Conservation (phyloP, 2,329 filamentous ascomycete genomes). For the Nannizziopsis barbatae region DNA sequence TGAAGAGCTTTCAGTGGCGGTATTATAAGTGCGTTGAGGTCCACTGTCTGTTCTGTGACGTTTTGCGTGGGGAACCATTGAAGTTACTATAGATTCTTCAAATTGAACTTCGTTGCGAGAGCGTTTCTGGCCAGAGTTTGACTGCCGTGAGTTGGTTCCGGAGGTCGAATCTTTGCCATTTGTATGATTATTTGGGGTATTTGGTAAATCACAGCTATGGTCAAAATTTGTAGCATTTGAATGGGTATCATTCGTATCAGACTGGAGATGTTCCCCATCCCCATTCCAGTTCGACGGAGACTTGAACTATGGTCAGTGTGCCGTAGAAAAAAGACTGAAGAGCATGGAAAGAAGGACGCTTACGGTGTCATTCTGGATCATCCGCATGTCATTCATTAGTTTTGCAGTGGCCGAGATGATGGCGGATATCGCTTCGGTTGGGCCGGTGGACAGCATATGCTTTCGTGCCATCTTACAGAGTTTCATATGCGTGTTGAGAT, state of each 20-base stretch:
- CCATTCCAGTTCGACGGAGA: too few relatives aligned
- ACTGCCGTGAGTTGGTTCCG: conserved; percentile 11
- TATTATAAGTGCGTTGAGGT: not conserved
- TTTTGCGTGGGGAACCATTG: too few relatives aligned
- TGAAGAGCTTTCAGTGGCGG: not conserved
- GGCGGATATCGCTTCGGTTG: conserved; percentile 24
- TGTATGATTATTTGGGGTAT: conserved; percentile 6
- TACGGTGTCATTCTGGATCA: not conserved
- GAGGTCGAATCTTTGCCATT: conserved; percentile 17
- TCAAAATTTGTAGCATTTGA: too few relatives aligned
- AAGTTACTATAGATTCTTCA: not conserved
- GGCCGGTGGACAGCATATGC: conserved; percentile 22
- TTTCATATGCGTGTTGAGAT: conserved; percentile 30
- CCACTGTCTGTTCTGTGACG: too few relatives aligned
- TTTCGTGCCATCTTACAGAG: conserved; percentile 28
- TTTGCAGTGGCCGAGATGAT: conserved; percentile 32
- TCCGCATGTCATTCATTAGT: conserved; percentile 28
- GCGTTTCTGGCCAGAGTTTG: conserved; percentile 18
- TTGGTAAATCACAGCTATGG: not conserved
- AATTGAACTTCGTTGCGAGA: conserved; percentile 8
- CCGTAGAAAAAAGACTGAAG: too few relatives aligned
- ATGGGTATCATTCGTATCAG: too few relatives aligned
- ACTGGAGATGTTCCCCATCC: too few relatives aligned
- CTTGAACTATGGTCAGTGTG: too few relatives aligned
- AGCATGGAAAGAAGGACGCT: not conserved